phyloP scores from a whole-genome alignment of 352 stramenopile species.

The Globisporangium irregulare region DNA sequence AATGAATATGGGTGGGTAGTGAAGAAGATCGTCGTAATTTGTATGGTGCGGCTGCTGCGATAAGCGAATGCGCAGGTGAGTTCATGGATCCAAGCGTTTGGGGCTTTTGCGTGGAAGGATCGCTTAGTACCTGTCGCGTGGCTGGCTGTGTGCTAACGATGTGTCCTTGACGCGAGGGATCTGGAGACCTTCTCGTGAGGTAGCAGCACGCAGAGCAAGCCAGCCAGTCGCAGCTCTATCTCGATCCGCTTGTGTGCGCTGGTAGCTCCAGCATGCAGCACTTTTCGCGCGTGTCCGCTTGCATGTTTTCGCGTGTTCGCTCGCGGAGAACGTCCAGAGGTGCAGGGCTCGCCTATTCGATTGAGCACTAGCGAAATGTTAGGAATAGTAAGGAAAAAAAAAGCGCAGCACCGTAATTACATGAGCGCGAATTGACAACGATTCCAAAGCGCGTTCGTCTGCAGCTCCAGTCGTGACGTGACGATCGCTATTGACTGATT shows the following conservation, averaged over 20 bases:
- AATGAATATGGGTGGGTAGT: too few relatives aligned
- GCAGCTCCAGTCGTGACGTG: neutral
- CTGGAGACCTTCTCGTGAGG: neutral
- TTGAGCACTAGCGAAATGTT: neutral
- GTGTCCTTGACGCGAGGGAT: neutral
- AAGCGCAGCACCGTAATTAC: neutral
- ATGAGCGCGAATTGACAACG: neutral
- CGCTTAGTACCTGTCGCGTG: neutral
- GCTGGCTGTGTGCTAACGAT: neutral
- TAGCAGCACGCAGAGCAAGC: neutral
- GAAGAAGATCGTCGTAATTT: too few relatives aligned
- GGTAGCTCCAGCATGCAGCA: neutral
- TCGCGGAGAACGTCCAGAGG: neutral
- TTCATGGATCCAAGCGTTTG: neutral
- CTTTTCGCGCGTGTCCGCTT: neutral
- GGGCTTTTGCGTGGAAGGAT: neutral
- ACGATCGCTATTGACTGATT: neutral
- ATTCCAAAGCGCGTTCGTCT: neutral
- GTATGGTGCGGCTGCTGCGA: too few relatives aligned
- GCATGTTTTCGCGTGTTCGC: neutral
- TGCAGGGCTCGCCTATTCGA: neutral
- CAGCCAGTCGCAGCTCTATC: neutral
- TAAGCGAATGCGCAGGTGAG: neutral
- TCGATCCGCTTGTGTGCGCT: neutral
- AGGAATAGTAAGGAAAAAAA: neutral